A percentile compares a stretch with the other conserved stretches of the same genome.
phyloP scores from a whole-genome alignment of 2,329 filamentous ascomycete species.

The Xenoacremonium recifei region DNA sequence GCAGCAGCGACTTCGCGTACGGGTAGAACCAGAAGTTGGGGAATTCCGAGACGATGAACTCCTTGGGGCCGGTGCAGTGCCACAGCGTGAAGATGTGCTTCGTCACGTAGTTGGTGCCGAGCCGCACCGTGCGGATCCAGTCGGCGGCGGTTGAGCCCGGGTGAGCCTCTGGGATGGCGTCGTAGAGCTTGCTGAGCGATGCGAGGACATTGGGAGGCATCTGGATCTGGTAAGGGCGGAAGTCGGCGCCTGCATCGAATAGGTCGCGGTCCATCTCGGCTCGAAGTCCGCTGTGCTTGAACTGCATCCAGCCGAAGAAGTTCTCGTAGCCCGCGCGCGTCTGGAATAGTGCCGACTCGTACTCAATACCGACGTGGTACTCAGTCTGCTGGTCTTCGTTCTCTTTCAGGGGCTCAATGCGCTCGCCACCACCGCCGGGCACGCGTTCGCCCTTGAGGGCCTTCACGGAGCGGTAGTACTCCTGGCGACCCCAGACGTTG shows the following conservation, averaged over 20 bases:
- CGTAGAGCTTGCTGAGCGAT: slow-evolving; percentile 8
- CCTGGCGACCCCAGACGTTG: slow-evolving; percentile 42
- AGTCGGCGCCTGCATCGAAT: slow-evolving; percentile 8
- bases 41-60: slow-evolving; percentile 30
- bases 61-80: slow-evolving; percentile 40
- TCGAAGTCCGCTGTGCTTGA: slow-evolving; percentile 12
- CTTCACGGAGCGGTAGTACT: slow-evolving; percentile 35
- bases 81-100: slow-evolving; percentile 35
- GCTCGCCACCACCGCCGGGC: slow-evolving; percentile 16
- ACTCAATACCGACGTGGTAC: slow-evolving; percentile 17
- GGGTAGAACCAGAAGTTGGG: slow-evolving; percentile 39
- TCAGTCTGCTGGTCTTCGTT: slow-evolving; percentile 6
- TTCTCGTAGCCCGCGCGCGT: slow-evolving; percentile 1
- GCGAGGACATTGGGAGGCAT: slow-evolving; percentile 14
- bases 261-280: slow-evolving; percentile 10
- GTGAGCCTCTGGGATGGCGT: slow-evolving; percentile 6
- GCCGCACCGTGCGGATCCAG: slow-evolving; percentile 9
- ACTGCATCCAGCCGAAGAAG: slow-evolving; percentile 7
- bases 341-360: slow-evolving; percentile 16
- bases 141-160: slow-evolving; percentile 7
- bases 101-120: slow-evolving; percentile 26
- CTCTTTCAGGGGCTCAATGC: slow-evolving; percentile 15
- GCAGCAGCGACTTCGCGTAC: slow-evolving; percentile 29
- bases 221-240: slow-evolving; percentile 12
- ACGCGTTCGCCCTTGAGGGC: slow-evolving; percentile 12